These are phyloP conservation scores for Leucaena leucocephala DNA, from an alignment of 306 rosid genomes.

Conservation along the genomic window DNA sequence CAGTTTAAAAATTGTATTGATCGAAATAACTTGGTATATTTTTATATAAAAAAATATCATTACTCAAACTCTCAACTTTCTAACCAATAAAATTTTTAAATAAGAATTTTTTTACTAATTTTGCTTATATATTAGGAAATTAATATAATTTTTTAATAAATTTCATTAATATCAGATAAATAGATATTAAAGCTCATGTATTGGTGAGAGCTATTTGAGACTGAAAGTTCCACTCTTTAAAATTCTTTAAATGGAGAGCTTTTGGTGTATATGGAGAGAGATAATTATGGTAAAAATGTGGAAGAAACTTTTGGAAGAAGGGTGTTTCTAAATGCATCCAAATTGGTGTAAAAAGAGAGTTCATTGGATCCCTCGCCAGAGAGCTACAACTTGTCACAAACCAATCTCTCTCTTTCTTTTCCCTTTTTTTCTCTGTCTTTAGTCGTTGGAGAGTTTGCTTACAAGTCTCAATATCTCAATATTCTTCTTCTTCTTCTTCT, in stretches of 20 bases:
- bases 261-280: background rate
- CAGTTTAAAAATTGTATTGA: too few relatives aligned
- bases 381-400: constrained; percentile 1
- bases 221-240: too few relatives aligned
- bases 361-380: constrained; percentile 60
- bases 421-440: too few relatives aligned
- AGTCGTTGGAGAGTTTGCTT: constrained; percentile 10
- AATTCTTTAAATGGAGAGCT: background rate
- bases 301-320: constrained; percentile 16
- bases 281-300: background rate
- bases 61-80: too few relatives aligned
- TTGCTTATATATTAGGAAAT: too few relatives aligned
- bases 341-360: constrained; percentile 19
- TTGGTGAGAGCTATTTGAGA: too few relatives aligned
- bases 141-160: too few relatives aligned
- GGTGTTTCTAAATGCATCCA: constrained; percentile 22
- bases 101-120: too few relatives aligned
- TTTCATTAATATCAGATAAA: background rate
- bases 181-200: too few relatives aligned
- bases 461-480: background rate
- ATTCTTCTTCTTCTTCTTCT: background rate
- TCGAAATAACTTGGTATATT: too few relatives aligned
- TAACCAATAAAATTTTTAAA: too few relatives aligned
- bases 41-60: too few relatives aligned
- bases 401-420: background rate